Conservation (phyloP, 1,284 basidiomycete species). For the Apiotrichum siamense region DNA sequence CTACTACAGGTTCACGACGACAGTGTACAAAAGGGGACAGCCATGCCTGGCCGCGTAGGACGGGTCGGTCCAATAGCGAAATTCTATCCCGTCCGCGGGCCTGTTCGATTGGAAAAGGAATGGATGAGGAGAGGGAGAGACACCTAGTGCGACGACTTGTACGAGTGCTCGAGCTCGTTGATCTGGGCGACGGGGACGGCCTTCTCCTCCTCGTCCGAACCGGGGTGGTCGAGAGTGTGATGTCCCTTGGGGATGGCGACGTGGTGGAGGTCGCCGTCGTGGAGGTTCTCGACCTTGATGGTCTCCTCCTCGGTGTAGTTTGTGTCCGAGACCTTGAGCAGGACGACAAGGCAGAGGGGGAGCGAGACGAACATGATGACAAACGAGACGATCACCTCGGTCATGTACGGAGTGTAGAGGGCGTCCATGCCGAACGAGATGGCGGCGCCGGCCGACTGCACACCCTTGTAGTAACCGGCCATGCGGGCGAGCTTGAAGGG, state of each 20-base stretch:
- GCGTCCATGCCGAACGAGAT: constrained; percentile 54
- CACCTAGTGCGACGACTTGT: too few relatives aligned
- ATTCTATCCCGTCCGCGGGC: too few relatives aligned
- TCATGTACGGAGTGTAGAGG: constrained; percentile 38
- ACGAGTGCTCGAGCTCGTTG: not conserved
- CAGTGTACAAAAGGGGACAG: too few relatives aligned
- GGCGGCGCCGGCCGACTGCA: constrained; percentile 46
- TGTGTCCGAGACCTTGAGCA: constrained; percentile 26
- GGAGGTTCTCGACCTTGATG: constrained; percentile 32
- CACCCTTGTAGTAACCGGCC: constrained; percentile 46
- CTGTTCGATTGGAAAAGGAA: too few relatives aligned
- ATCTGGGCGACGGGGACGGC: not conserved
- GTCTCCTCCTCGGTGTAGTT: constrained; percentile 27
- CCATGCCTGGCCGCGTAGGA: too few relatives aligned
- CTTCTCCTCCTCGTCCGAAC: constrained; percentile 6
- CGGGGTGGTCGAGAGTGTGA: constrained; percentile 4
- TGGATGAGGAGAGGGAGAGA: too few relatives aligned
- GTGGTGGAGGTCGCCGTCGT: constrained; percentile 15
- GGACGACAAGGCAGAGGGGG: constrained; percentile 28
- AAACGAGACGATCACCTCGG: constrained; percentile 35
- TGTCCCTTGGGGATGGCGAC: constrained; percentile 32
- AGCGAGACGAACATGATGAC: constrained; percentile 33
- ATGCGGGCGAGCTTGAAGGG: constrained; percentile 42
- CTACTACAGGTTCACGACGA: too few relatives aligned
- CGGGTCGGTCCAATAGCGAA: too few relatives aligned